A percentile compares a stretch with the other conserved stretches of the same genome.
phyloP scores from a whole-genome alignment of 495 filamentous ascomycete species.

The Extremus antarcticus region DNA sequence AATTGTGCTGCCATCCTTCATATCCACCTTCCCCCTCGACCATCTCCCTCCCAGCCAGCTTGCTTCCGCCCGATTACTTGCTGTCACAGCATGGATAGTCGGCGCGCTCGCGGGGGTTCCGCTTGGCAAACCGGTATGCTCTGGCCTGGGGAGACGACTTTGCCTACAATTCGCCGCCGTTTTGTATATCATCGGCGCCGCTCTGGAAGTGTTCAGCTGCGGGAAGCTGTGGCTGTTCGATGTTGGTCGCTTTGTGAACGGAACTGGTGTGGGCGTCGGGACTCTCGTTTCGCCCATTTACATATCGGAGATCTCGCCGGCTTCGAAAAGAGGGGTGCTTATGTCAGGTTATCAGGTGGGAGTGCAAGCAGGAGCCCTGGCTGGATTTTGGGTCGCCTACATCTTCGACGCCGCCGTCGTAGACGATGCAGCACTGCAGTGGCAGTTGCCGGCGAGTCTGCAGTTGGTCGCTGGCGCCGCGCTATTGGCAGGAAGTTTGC shows the following conservation, averaged over 20 bases:
- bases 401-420: background rate
- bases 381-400: background rate
- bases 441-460: background rate
- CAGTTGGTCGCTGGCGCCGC: background rate
- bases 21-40: constrained; percentile 9
- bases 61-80: constrained; percentile 2
- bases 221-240: background rate
- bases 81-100: background rate
- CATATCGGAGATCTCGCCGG: constrained; percentile 12
- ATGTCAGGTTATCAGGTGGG: background rate
- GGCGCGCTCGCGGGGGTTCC: constrained; percentile 8
- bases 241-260: constrained; percentile 1
- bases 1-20: constrained; percentile 15
- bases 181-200: constrained; percentile 7
- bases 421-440: background rate
- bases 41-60: constrained; percentile 2
- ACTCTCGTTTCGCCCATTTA: constrained; percentile 10
- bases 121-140: constrained; percentile 1
- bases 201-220: constrained; percentile 1
- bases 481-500: background rate
- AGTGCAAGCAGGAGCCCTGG: background rate
- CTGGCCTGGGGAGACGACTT: background rate
- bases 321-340: background rate
- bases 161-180: constrained; percentile 3
- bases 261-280: constrained; percentile 7